These are phyloP conservation scores for Akebia trifoliata DNA, from an alignment of 164 flowering plant genomes.

Conservation along the genomic window DNA sequence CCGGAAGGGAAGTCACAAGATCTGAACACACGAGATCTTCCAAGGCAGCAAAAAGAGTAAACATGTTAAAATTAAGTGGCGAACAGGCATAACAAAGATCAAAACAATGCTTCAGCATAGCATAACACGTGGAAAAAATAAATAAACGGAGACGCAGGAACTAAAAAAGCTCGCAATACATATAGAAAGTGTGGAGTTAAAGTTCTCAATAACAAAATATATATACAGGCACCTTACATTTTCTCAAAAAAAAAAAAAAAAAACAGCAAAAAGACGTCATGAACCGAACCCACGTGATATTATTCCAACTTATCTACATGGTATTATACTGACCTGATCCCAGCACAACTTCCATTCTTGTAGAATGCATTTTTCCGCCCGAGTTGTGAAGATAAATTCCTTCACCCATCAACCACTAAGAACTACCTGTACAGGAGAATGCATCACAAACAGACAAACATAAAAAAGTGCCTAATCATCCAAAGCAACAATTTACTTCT, in stretches of 20 bases:
- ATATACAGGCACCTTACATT: constrained; percentile 18
- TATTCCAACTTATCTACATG: constrained; percentile 1
- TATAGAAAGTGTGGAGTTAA: neutral
- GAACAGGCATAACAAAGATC: too few species aligned
- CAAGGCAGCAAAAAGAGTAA: too few species aligned
- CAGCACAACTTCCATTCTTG: neutral
- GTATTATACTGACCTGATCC: constrained; percentile 15
- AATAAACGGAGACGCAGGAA: neutral
- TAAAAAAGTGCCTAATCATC: neutral
- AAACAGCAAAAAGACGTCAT: neutral
- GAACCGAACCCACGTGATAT: neutral
- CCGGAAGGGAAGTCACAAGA: neutral
- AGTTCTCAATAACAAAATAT: neutral
- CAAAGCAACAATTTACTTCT: neutral
- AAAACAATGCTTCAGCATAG: neutral
- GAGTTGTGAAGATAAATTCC: too few species aligned
- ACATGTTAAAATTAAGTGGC: too few species aligned
- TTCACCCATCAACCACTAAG: too few species aligned
- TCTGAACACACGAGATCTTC: neutral
- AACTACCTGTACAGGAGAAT: constrained; percentile 10
- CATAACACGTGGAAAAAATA: neutral
- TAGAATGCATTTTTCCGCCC: neutral
- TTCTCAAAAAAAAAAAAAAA: neutral
- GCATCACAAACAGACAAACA: constrained; percentile 1
- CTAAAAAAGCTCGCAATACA: constrained; percentile 3